Conservation (phyloP, 306 rosid species). For the Cicer cuneatum region DNA sequence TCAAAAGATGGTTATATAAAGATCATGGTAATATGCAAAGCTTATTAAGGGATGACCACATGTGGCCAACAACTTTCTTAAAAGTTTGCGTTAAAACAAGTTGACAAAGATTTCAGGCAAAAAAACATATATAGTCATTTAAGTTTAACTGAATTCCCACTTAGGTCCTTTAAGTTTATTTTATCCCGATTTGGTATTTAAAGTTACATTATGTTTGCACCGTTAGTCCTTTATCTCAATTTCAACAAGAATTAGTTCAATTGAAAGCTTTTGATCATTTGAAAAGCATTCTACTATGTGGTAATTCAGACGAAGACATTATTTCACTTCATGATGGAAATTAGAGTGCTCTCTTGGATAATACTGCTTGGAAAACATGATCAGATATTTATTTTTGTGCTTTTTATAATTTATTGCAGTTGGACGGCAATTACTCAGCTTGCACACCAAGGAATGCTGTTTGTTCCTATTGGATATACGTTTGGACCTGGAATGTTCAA, state of each 20-base stretch:
- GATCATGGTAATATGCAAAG: conserved; percentile 19
- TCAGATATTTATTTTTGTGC: conserved; percentile 20
- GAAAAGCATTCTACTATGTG: too few species aligned
- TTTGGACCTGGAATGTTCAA: conserved; percentile 94
- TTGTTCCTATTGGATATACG: conserved; percentile 93
- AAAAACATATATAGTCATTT: too few species aligned
- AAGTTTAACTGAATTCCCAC: too few species aligned
- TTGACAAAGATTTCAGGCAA: neutral
- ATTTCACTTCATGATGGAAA: conserved; percentile 19
- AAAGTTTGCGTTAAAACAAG: neutral
- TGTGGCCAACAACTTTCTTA: neutral
- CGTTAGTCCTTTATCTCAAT: too few species aligned
- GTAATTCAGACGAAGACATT: neutral
- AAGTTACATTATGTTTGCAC: too few species aligned
- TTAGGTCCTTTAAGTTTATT: too few species aligned
- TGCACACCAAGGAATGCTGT: conserved; percentile 95
- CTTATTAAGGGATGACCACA: conserved; percentile 16
- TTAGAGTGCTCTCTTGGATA: conserved; percentile 10
- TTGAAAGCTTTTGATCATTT: too few species aligned
- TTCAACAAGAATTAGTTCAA: too few species aligned
- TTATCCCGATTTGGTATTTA: too few species aligned
- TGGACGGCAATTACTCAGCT: conserved; percentile 98
- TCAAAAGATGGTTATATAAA: conserved; percentile 22
- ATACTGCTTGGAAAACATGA: conserved; percentile 15
- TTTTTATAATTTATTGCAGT: conserved; percentile 54